Evolutionary conservation across 75 land plant species (phyloP).

Genomic region (Sequoiadendron giganteum): DNA sequence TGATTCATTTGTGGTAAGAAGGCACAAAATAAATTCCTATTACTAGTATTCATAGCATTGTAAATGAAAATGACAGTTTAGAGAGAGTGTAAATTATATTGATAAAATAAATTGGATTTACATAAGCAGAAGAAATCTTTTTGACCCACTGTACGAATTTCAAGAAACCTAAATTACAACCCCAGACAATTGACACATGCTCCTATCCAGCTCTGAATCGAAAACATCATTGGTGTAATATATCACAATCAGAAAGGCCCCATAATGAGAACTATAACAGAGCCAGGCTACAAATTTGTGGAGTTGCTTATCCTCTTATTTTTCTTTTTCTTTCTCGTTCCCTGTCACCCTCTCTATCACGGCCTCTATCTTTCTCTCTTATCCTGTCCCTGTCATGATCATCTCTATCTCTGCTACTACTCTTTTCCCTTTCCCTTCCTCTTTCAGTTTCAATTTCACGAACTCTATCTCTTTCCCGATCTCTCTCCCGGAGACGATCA

Average conservation of each 20-base stretch:
- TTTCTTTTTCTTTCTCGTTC: constrained; percentile 36
- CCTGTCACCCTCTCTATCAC: constrained; percentile 29
- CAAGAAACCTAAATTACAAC: neutral
- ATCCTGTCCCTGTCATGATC: constrained; percentile 37
- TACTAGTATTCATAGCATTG: neutral
- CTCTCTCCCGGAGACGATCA: constrained; percentile 28
- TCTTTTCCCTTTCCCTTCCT: constrained; percentile 62
- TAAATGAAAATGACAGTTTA: neutral
- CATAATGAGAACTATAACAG: neutral
- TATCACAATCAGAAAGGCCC: constrained; percentile 1
- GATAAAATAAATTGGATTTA: neutral
- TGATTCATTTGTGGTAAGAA: neutral
- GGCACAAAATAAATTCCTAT: neutral
- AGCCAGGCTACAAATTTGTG: neutral
- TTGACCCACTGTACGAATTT: neutral
- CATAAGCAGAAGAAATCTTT: neutral
- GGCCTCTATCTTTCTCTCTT: constrained; percentile 10
- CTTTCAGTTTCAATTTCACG: constrained; percentile 31
- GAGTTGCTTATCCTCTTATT: neutral
- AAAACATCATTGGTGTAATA: neutral
- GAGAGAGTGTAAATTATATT: neutral
- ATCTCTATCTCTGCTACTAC: constrained; percentile 68
- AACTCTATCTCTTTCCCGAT: constrained; percentile 31
- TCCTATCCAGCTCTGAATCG: neutral
- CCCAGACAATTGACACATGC: neutral